Conservation (phyloP, 129 eudicot species). For the Cynara cardunculus region DNA sequence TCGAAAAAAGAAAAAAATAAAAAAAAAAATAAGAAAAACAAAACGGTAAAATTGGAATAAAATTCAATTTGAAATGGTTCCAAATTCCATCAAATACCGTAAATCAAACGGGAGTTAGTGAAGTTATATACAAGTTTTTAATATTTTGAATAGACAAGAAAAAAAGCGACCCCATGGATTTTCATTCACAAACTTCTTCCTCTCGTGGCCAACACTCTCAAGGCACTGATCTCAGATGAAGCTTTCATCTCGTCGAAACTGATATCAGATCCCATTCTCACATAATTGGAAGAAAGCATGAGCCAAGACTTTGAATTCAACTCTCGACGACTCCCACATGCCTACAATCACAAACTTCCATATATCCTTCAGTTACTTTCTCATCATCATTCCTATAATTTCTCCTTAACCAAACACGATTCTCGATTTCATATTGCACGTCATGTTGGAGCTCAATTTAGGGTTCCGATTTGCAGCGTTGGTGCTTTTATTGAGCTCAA, state of each 20-base stretch:
- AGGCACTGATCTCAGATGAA: too few relatives aligned
- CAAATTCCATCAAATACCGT: too few relatives aligned
- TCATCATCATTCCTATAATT: conserved; percentile 8
- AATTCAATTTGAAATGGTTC: too few relatives aligned
- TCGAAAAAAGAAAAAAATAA: too few relatives aligned
- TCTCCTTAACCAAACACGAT: neutral
- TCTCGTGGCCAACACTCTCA: neutral
- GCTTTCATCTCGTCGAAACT: too few relatives aligned
- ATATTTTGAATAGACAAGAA: too few relatives aligned
- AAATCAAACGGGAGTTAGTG: too few relatives aligned
- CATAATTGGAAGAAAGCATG: neutral
- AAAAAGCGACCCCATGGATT: neutral
- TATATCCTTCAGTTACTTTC: neutral
- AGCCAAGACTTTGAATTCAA: conserved; percentile 8
- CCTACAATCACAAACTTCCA: conserved; percentile 7
- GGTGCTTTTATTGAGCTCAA: neutral
- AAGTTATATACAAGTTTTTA: too few relatives aligned
- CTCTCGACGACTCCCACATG: conserved; percentile 11
- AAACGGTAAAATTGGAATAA: too few relatives aligned
- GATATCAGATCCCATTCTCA: neutral
- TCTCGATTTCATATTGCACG: conserved; percentile 13
- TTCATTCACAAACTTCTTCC: neutral
- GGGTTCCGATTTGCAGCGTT: neutral
- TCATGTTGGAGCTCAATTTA: conserved; percentile 22
- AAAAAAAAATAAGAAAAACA: too few relatives aligned